Base-by-base conservation (phyloP, 352 stramenopile species). In the Globisporangium canariense region DNA sequence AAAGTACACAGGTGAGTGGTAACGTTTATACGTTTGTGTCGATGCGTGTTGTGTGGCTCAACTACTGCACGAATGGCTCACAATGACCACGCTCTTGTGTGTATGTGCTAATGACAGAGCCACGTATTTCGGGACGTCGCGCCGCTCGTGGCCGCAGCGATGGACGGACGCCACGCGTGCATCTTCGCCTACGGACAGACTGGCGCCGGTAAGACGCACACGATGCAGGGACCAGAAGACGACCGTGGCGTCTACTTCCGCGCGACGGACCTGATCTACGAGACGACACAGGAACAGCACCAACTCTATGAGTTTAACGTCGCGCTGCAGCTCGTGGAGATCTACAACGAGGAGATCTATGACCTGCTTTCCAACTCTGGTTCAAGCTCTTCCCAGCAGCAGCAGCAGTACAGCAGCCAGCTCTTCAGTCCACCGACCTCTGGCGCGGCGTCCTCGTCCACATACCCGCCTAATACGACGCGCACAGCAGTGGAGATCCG, bases 161-260 rank as follows among this genome's bases (percentile, higher is more conserved):
- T 98, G 16, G 92, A 98, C 64, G 96, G 96, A 34, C 93, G 88
- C 64, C 93, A 98, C 70, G 91, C 96, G 10, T 98, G 90, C 62
- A 83, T 99, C 41, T 98, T 99, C 70, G 95, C 96, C 0, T 99
- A 99, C 75, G 97, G 96, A 2, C 97, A 98, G 74, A 78, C 73
- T 0, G 76, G 75, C 16, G 54, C 79, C 3, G 79, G 76, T 32
- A 84, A 73, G 53, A 83, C 71, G 3, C 64, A 71, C 50, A 77
- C 67, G 53, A 77, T 70, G 74, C 77, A 67, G 14, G 76, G 76
- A 5, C 16, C 11, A 0, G 65, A 72, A 3, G 60, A 51, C 20
- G 73, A 73, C 10, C 64, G 60, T 0, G 84, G 85, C 1, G 62
- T 91, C 4, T 82, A 80, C 22, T 66, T 62, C 30, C 70, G 83